phyloP scores from a whole-genome alignment of 441 rosid species.

The Arabidopsis lyrata region DNA sequence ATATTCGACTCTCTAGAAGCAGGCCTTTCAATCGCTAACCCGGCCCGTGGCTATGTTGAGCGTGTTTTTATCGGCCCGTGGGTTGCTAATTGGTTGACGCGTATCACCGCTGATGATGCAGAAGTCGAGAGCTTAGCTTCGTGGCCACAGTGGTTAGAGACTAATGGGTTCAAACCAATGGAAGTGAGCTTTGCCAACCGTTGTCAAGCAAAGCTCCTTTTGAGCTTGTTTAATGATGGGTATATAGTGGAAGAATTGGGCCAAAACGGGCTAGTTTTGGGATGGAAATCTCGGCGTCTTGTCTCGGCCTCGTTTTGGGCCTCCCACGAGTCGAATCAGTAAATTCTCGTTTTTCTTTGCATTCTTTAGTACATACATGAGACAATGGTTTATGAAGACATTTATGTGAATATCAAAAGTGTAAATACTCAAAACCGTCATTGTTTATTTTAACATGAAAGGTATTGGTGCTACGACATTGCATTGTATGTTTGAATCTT shows the following conservation, averaged over 20 bases:
- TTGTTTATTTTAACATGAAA: neutral
- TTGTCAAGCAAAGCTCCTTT: slow-evolving; percentile 81
- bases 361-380: neutral
- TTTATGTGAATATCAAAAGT: neutral
- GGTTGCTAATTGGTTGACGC: slow-evolving; percentile 59
- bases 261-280: slow-evolving; percentile 64
- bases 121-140: slow-evolving; percentile 43
- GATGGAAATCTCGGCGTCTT: slow-evolving; percentile 83
- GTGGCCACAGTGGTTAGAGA: slow-evolving; percentile 64
- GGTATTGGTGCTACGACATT: no score
- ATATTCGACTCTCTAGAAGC: slow-evolving; percentile 80
- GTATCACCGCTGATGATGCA: slow-evolving; percentile 51
- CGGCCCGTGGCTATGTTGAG: slow-evolving; percentile 69
- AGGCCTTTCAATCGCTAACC: slow-evolving; percentile 62
- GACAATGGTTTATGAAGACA: neutral
- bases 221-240: slow-evolving; percentile 80
- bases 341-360: neutral
- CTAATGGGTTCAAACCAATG: slow-evolving; percentile 52
- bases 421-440: neutral
- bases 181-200: slow-evolving; percentile 72
- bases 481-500: no score
- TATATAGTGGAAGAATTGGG: slow-evolving; percentile 71
- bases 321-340: slow-evolving; percentile 48
- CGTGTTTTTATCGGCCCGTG: slow-evolving; percentile 71
- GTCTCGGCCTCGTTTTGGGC: slow-evolving; percentile 85